Evolutionary conservation across 805 yeast genomes (phyloP), one percentile per base, ranked within the genome.

Genomic region (Candida caryicola): DNA sequence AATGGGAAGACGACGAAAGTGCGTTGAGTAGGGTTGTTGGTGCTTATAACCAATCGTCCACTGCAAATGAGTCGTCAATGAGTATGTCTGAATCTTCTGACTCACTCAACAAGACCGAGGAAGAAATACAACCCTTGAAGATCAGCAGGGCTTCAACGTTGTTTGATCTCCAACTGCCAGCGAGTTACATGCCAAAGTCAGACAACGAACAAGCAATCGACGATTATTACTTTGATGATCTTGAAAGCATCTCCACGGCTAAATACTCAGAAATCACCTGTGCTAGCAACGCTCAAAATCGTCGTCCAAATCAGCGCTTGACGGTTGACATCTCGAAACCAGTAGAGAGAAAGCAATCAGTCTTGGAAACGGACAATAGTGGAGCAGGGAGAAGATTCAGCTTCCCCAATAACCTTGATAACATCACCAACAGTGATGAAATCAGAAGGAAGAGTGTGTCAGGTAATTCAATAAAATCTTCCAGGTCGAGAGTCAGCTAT

Each of bases 331-430:
- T n/a, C n/a, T n/a, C n/a, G n/a, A n/a, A n/a, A n/a, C 17, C 31
- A 31, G 15, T 31, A 19, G 17, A 23, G 4, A 13, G 15, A 14
- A 23, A 30, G 10, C 16, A 26, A 34, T 5, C 17, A 5, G 17
- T 17, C 13, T 43, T 44, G 4, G 55, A 49, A 7, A 51, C 50
- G 19, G 64, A 63, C 36, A 66, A 67, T 38, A 51, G 45, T 13
- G 73, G 73, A 5, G 49, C 53, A 1, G 73, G 73, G 0, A 55
- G 50, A 27, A 40, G 50, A 10, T 69, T 68, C 41, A 57, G 58
- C 33, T 69, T 69, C 45, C 74, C 74, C 8, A 66, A 66, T 34
- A 50, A 57, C 33, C 39, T 16, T 15, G 34, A 42, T 5, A 68
- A 68, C 39, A 46, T 66, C 18, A 68, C 74, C 10, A 68, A 66